These are phyloP conservation scores for Podospora anserina DNA, from an alignment of 495 filamentous ascomycete species.

Conservation along the genomic window DNA sequence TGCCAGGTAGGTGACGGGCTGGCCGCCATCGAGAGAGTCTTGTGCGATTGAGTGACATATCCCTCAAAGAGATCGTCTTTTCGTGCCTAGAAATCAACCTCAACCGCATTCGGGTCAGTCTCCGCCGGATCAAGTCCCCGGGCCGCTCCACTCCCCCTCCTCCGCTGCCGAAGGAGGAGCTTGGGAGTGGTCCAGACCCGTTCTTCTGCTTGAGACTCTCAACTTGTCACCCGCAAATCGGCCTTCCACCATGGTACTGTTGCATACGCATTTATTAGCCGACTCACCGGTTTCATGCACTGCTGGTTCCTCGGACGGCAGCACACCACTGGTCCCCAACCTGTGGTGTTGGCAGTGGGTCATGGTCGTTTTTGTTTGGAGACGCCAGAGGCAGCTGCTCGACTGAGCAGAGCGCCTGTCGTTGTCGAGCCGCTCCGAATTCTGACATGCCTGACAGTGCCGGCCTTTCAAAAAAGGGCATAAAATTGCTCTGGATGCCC, in stretches of 20 bases:
- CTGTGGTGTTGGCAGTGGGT: not conserved
- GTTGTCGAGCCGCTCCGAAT: not conserved
- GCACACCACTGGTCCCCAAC: not conserved
- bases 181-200: slow-evolving; percentile 8
- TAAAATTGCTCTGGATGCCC: slow-evolving; percentile 10
- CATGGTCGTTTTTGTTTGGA: not conserved
- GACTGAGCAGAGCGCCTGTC: not conserved
- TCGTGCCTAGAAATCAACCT: not conserved
- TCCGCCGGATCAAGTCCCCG: slow-evolving; percentile 25
- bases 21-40: not conserved
- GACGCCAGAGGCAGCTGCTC: not conserved
- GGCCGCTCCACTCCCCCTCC: slow-evolving; percentile 22
- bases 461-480: slow-evolving; percentile 14
- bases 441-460: not conserved
- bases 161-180: slow-evolving; percentile 21
- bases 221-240: slow-evolving; percentile 3
- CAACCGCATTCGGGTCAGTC: slow-evolving; percentile 12
- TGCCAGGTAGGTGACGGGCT: not conserved
- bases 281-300: slow-evolving; percentile 24
- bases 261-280: slow-evolving; percentile 28
- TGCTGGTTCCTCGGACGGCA: slow-evolving; percentile 25
- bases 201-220: slow-evolving; percentile 13
- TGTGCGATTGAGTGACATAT: not conserved
- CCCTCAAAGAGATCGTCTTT: not conserved
- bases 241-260: slow-evolving; percentile 15